phyloP scores from a whole-genome alignment of 306 rosid species.

The Cucumis cinereus region DNA sequence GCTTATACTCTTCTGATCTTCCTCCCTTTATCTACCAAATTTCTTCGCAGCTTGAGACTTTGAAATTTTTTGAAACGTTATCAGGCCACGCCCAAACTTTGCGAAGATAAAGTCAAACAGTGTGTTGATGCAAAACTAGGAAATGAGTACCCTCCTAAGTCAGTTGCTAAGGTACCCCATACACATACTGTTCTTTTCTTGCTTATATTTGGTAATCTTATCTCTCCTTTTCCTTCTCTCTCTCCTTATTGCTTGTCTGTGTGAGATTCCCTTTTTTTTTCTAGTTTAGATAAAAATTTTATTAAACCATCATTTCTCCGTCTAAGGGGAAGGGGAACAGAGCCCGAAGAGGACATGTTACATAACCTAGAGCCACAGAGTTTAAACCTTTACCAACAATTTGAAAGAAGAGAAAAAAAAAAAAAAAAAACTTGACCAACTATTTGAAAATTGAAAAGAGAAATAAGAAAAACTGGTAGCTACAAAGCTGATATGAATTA shows the following conservation, averaged over 20 bases:
- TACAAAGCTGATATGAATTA: background rate
- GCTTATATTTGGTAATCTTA: background rate
- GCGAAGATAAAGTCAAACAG: conserved; percentile 84
- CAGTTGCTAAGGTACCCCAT: conserved; percentile 6
- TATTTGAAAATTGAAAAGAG: background rate
- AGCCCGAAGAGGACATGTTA: background rate
- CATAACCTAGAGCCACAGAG: background rate
- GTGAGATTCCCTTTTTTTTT: background rate
- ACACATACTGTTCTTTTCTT: background rate
- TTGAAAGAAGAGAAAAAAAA: no score
- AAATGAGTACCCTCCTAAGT: background rate
- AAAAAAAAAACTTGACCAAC: no score
- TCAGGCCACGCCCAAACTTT: conserved; percentile 90
- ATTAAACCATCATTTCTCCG: background rate
- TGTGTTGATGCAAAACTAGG: conserved; percentile 37
- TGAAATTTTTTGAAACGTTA: conserved; percentile 12
- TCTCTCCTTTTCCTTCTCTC: background rate
- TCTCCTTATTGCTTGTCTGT: background rate
- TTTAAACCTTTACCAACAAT: background rate
- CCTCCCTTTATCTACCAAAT: background rate
- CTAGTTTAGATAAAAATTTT: background rate
- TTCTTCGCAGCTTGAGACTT: conserved; percentile 16
- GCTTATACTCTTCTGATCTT: background rate
- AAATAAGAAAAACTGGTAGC: background rate
- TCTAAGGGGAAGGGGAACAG: background rate